phyloP scores from a whole-genome alignment of 352 stramenopile genomes.

The Globisporangium middletonii region DNA sequence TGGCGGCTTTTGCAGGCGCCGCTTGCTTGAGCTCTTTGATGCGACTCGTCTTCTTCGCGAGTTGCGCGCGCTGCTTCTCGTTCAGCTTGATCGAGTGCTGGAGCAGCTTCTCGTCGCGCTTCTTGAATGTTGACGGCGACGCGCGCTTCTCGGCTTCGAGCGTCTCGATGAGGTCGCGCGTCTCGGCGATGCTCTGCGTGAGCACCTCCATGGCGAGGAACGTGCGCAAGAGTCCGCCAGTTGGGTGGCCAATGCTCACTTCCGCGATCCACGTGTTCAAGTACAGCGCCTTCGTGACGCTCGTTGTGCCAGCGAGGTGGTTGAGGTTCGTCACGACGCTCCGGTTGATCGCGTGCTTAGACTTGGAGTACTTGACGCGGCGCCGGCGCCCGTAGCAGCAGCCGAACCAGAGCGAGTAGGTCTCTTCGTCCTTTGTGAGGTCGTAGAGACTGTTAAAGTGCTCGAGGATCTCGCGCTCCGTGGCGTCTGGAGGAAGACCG shows the following conservation, averaged over 20 bases:
- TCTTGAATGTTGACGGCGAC: slow-evolving; percentile 12
- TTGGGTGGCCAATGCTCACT: slow-evolving; percentile 77
- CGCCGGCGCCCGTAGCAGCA: slow-evolving; percentile 55
- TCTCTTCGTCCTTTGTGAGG: slow-evolving; percentile 55
- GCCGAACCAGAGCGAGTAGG: slow-evolving; percentile 51
- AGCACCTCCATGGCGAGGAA: slow-evolving; percentile 72
- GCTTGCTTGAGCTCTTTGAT: slow-evolving; percentile 53
- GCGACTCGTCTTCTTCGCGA: slow-evolving; percentile 55
- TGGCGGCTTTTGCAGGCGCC: not conserved
- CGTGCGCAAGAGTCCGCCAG: slow-evolving; percentile 55
- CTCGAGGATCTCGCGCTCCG: slow-evolving; percentile 48
- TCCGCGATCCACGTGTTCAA: slow-evolving; percentile 80
- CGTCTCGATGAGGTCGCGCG: slow-evolving; percentile 40
- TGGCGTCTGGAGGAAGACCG: slow-evolving; percentile 62
- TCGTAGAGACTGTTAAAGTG: slow-evolving; percentile 80
- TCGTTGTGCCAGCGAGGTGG: slow-evolving; percentile 38
- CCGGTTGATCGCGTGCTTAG: slow-evolving; percentile 44
- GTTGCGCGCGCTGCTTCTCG: slow-evolving; percentile 19
- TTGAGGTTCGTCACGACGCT: slow-evolving; percentile 59
- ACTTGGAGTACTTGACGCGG: slow-evolving; percentile 7
- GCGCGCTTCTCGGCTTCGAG: slow-evolving; percentile 47
- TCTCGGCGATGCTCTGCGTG: slow-evolving; percentile 48
- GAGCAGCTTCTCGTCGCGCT: slow-evolving; percentile 31
- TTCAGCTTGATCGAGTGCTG: slow-evolving; percentile 24
- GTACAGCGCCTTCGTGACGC: slow-evolving; percentile 53